Base-by-base conservation (phyloP, 352 stramenopile genomes). In the Pythium biforme region DNA sequence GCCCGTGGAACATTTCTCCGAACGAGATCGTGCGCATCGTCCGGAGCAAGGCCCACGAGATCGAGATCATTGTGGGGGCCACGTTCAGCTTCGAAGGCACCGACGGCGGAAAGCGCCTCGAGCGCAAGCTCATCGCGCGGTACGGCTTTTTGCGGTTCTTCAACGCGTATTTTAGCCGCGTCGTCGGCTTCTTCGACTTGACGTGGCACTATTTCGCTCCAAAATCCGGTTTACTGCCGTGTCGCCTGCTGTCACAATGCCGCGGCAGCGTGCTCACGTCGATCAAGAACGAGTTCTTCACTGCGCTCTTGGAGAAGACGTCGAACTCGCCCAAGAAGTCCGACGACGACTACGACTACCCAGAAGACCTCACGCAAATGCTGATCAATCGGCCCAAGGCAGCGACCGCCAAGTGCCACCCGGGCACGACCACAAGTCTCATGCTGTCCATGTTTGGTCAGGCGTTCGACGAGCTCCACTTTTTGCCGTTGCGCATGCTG, bases 311-410 rank as follows among this genome's bases (percentile, higher is more conserved):
- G 62, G 76, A 89, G 29, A 79, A 76, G 19, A 97, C 90, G 4
- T 70, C 85, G 3, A 94, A 89, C 26, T 72, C 81, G 0, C 73
- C 88, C 0, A 90, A 88, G 34, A 88, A 86, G 56, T 75, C 83
- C 1, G 90, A 97, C 29, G 90, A 97, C 60, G 90, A 97, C 64
- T 97, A 97, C 63, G 90, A 97, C 41, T 97, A 97, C 60, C 90
- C 90, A 0, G 87, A 96, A 31, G 88, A 97, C 46, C 57, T 97
- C 17, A 85, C 88, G 0, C 80, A 92, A 19, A 59, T 97, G 14
- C 62, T 88, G 29, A 69, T 97, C 11, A 97, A 97, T 48, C 84
- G 90, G 1, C 77, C 90, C 1, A 96, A 95, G 60, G 86, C 86
- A 4, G 85, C 88, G 40, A 77, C 83, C 0, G 87, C 90, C 1